Evolutionary conservation across 768 basidiomycete genomes (phyloP).

Genomic region (Leucocoprinus birnbaumii): DNA sequence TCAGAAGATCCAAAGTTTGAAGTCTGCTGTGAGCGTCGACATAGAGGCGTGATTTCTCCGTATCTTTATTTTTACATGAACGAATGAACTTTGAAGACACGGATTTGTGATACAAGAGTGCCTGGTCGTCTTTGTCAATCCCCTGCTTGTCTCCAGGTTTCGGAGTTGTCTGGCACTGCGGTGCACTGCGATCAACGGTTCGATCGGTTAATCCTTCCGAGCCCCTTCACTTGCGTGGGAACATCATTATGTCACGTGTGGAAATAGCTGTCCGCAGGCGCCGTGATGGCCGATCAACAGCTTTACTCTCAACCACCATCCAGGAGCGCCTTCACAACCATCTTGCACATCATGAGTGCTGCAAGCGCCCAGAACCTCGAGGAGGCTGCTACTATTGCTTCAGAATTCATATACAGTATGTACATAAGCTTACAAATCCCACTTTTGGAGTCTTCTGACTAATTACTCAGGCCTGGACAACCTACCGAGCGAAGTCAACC

Average conservation of each 20-base stretch:
- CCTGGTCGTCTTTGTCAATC: no score
- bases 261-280: background rate
- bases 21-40: no score
- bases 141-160: no score
- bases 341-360: slow-evolving; percentile 7
- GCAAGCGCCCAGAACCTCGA: slow-evolving; percentile 32
- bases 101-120: no score
- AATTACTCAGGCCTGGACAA: slow-evolving; percentile 45
- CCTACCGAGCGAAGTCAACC: slow-evolving; percentile 49
- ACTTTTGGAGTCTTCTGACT: background rate
- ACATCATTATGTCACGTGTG: background rate
- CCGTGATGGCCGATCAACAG: background rate
- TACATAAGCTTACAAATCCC: background rate
- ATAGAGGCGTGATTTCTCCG: no score
- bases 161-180: no score
- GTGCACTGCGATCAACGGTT: no score
- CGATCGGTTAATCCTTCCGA: no score
- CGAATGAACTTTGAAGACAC: no score
- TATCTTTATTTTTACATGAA: no score
- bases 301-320: background rate
- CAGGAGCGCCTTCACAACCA: background rate
- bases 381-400: slow-evolving; percentile 50
- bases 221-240: background rate
- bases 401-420: slow-evolving; percentile 57
- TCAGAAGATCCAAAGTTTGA: no score